These are phyloP conservation scores for Stachybotrys chlorohalonatus DNA, from an alignment of 2,329 filamentous ascomycete genomes.

Conservation along the genomic window DNA sequence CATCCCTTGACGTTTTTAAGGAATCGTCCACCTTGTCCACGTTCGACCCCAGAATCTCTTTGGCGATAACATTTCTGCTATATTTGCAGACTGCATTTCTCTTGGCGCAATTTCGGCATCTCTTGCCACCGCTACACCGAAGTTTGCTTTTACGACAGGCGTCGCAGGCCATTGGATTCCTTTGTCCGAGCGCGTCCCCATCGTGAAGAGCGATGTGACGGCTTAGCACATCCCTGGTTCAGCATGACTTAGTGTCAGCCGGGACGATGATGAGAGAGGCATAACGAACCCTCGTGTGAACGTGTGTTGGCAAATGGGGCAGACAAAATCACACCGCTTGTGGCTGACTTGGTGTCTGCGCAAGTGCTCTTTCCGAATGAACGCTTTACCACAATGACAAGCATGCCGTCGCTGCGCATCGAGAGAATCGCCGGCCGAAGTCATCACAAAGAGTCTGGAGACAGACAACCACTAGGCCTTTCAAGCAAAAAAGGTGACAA, in stretches of 20 bases:
- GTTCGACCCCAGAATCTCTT: no score
- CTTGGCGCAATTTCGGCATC: background rate
- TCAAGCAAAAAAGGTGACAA: no score
- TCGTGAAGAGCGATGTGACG: no score
- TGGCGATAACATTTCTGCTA: no score
- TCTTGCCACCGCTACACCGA: background rate
- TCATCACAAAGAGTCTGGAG: no score
- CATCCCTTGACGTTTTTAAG: no score
- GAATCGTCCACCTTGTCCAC: no score
- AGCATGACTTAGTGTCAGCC: no score
- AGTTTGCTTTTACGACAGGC: background rate
- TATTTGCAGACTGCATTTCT: background rate
- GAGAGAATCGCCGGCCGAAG: no score
- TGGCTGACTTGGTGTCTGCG: background rate
- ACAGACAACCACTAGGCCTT: no score
- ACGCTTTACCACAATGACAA: constrained; percentile 8
- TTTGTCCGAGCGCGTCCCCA: background rate
- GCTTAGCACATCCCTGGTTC: no score
- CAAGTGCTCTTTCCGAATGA: constrained; percentile 8
- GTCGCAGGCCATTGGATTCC: background rate
- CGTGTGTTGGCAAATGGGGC: background rate
- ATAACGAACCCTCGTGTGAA: background rate
- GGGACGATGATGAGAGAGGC: no score
- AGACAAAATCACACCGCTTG: background rate
- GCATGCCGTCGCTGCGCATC: background rate